Evolutionary conservation across 768 basidiomycete species (phyloP).

Genomic region (Asterophora parasitica): DNA sequence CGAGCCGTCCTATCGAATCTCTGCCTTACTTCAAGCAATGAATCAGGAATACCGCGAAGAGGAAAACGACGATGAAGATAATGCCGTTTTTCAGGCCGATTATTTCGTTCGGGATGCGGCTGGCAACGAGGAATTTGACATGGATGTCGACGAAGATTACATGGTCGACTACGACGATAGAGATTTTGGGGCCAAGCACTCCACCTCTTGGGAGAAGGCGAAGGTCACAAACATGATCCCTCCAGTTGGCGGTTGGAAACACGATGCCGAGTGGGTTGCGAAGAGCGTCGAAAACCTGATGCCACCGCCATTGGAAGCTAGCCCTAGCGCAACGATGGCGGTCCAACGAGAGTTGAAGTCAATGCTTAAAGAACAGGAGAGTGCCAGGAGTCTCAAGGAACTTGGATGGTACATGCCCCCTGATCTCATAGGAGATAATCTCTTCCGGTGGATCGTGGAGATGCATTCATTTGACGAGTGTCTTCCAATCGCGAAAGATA

Average conservation of each 20-base stretch:
- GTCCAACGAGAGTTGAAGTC: constrained; percentile 57
- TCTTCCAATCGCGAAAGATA: constrained; percentile 57
- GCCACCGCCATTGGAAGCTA: constrained; percentile 58
- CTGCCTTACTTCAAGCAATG: constrained; percentile 39
- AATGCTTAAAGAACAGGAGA: constrained; percentile 58
- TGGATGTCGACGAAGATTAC: constrained; percentile 36
- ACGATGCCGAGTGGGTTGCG: constrained; percentile 46
- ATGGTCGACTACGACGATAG: constrained; percentile 22
- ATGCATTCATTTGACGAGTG: constrained; percentile 62
- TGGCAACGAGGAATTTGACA: constrained; percentile 41
- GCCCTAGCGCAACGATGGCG: constrained; percentile 48
- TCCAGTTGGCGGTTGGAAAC: constrained; percentile 46
- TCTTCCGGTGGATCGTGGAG: constrained; percentile 73
- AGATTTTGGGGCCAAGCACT: not conserved
- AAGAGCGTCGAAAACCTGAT: constrained; percentile 41
- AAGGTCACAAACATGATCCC: constrained; percentile 11
- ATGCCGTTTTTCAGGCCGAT: constrained; percentile 14
- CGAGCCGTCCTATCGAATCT: constrained; percentile 51
- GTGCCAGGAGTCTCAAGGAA: constrained; percentile 38
- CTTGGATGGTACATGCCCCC: constrained; percentile 72
- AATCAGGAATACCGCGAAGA: constrained; percentile 36
- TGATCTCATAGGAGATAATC: constrained; percentile 60
- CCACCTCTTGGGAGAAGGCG: constrained; percentile 16
- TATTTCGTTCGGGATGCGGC: constrained; percentile 15
- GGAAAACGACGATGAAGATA: constrained; percentile 47